Conservation (phyloP, 2,329 filamentous ascomycete genomes). For the Xylariaceae sp. region DNA sequence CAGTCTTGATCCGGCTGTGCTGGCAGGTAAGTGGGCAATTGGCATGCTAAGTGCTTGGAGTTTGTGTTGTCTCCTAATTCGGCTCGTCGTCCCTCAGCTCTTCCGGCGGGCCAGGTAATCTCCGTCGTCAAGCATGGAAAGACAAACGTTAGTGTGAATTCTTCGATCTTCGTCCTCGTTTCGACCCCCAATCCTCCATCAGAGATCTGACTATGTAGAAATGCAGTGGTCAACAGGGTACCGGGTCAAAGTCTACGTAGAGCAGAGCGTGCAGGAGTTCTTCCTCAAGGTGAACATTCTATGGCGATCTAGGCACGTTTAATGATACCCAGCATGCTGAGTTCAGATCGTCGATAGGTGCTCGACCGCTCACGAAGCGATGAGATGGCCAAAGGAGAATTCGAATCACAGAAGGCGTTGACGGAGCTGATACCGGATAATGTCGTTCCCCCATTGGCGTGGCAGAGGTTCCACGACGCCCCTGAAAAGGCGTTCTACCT, state of each 20-base stretch:
- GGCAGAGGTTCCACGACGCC: background rate
- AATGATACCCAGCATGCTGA: background rate
- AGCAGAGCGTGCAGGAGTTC: conserved; percentile 12
- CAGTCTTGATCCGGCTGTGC: background rate
- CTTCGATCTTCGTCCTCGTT: background rate
- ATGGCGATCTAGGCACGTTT: background rate
- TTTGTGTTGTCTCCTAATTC: background rate
- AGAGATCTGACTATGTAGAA: background rate
- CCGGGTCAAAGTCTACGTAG: conserved; percentile 13
- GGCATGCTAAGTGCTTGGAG: background rate
- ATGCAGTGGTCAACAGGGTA: conserved; percentile 14
- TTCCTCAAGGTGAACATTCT: conserved; percentile 19
- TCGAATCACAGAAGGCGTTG: conserved; percentile 1
- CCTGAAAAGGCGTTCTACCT: conserved; percentile 1
- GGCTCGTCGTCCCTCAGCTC: background rate
- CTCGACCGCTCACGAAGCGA: conserved; percentile 1
- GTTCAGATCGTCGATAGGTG: background rate
- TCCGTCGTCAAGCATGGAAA: background rate
- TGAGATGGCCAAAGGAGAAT: conserved; percentile 7
- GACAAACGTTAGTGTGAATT: background rate
- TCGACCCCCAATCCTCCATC: background rate
- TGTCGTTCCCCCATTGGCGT: background rate
- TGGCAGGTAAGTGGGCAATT: background rate
- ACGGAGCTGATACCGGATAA: background rate
- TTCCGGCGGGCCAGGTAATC: background rate